Conservation (phyloP, 805 yeast species). For the Yarrowia osloensis region DNA sequence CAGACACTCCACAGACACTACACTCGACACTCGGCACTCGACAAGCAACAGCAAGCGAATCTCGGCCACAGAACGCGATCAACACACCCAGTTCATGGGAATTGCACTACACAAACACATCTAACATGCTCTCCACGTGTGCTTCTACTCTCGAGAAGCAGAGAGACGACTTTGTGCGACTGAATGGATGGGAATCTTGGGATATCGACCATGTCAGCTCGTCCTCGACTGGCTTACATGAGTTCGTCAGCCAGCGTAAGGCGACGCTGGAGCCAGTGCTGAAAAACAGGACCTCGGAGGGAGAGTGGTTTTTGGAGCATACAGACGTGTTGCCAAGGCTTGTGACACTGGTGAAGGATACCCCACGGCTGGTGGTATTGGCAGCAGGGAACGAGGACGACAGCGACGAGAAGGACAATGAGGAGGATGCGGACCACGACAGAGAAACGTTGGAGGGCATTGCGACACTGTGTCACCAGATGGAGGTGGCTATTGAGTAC, state of each 20-base stretch:
- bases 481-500: constrained; percentile 39
- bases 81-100: neutral
- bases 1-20: too few relatives aligned
- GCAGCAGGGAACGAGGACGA: neutral
- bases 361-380: constrained; percentile 34
- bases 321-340: constrained; percentile 10
- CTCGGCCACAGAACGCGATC: neutral
- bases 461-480: constrained; percentile 32
- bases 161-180: constrained; percentile 6
- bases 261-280: neutral
- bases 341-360: constrained; percentile 10
- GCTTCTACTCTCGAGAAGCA: constrained; percentile 29
- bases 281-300: neutral
- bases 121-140: constrained; percentile 18
- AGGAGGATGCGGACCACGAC: neutral
- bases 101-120: neutral
- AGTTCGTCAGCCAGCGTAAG: neutral
- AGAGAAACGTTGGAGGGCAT: constrained; percentile 32
- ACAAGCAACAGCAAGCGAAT: neutral
- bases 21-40: neutral
- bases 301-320: constrained; percentile 25
- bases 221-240: neutral
- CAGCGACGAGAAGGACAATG: neutral
- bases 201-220: neutral
- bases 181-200: constrained; percentile 25